Evolutionary conservation across 352 stramenopile species (phyloP).

Genomic region (Phytophthora sansomeana): DNA sequence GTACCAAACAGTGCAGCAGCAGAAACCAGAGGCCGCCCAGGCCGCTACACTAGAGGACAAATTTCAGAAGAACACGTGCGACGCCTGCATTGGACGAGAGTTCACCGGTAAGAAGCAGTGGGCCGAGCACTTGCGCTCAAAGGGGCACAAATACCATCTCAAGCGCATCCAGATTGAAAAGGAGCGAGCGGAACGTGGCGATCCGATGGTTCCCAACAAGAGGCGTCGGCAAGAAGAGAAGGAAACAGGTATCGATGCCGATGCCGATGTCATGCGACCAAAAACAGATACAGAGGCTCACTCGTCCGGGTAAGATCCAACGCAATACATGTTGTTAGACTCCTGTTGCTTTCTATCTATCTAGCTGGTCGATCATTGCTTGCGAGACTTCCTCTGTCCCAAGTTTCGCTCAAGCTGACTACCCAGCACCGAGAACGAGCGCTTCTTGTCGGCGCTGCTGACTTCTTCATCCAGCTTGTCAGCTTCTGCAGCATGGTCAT

Average conservation of each 20-base stretch:
- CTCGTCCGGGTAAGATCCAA: constrained; percentile 20
- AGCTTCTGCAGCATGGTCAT: constrained; percentile 9
- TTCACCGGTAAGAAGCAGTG: constrained; percentile 79
- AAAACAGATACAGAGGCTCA: constrained; percentile 13
- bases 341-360: constrained; percentile 37
- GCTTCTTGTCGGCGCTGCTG: constrained; percentile 56
- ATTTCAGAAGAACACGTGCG: constrained; percentile 67
- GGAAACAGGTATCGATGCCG: constrained; percentile 1
- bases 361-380: constrained; percentile 38
- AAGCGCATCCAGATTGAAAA: constrained; percentile 74
- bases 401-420: constrained; percentile 70
- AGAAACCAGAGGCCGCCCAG: constrained; percentile 49
- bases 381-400: constrained; percentile 46
- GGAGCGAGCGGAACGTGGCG: constrained; percentile 30
- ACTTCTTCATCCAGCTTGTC: constrained; percentile 43
- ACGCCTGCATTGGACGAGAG: constrained; percentile 67
- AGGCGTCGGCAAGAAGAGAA: constrained; percentile 25
- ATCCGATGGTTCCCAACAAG: constrained; percentile 21
- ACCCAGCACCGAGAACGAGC: constrained; percentile 61
- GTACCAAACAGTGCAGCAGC: constrained; percentile 56
- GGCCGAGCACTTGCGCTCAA: constrained; percentile 77
- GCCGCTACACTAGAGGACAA: constrained; percentile 61
- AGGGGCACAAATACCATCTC: constrained; percentile 84
- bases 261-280: neutral
- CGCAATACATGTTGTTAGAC: constrained; percentile 24